These are phyloP conservation scores for Crucihimalaya himalaica DNA, from an alignment of 345 rosid genomes.

Conservation along the genomic window DNA sequence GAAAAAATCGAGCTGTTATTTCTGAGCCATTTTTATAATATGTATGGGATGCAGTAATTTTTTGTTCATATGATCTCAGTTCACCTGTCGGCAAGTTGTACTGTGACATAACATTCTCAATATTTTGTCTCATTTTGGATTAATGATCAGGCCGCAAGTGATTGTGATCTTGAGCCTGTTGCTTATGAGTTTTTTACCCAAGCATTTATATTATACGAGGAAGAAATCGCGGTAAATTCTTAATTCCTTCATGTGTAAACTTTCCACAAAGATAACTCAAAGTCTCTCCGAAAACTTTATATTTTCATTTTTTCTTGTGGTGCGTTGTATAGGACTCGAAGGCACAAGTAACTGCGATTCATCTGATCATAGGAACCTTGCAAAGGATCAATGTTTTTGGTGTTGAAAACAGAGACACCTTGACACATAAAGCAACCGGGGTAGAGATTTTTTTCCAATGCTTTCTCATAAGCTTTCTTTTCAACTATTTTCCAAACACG, in stretches of 20 bases:
- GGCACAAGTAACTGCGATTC: conserved; percentile 83
- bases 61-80: background rate
- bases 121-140: conserved; percentile 12
- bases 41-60: background rate
- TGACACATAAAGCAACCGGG: conserved; percentile 95
- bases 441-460: conserved; percentile 44
- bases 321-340: conserved; percentile 61
- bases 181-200: conserved; percentile 89
- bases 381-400: conserved; percentile 91
- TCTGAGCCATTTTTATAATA: too few relatives aligned
- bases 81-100: background rate
- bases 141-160: conserved; percentile 75
- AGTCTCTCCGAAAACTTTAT: background rate
- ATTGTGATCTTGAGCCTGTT: conserved; percentile 74
- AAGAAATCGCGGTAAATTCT: conserved; percentile 73
- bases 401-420: conserved; percentile 83
- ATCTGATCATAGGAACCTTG: conserved; percentile 78
- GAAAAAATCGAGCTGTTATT: background rate
- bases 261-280: background rate
- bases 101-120: background rate
- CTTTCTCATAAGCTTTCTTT: conserved; percentile 10
- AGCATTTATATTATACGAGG: conserved; percentile 81
- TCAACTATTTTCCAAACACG: background rate
- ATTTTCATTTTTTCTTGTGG: conserved; percentile 2
- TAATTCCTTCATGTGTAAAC: conserved; percentile 11